These are phyloP conservation scores for Phytophthora foliorum DNA, from an alignment of 352 stramenopile genomes.

Conservation along the genomic window DNA sequence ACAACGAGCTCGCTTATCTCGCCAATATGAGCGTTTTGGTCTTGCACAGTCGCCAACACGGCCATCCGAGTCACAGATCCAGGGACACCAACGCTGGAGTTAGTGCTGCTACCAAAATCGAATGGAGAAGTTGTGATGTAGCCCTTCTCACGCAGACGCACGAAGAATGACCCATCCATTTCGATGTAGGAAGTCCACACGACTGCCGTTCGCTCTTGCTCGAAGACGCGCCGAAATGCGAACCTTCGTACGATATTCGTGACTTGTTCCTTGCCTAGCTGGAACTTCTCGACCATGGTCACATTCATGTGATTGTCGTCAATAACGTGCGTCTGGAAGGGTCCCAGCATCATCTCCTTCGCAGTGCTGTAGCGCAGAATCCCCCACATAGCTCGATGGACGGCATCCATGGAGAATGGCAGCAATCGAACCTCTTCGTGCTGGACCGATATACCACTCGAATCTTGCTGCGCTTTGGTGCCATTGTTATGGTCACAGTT, in stretches of 20 bases:
- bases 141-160: slow-evolving; percentile 49
- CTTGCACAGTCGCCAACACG: slow-evolving; percentile 17
- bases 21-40: slow-evolving; percentile 42
- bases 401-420: slow-evolving; percentile 37
- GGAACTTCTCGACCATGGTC: slow-evolving; percentile 44
- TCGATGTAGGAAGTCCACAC: slow-evolving; percentile 49
- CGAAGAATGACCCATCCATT: slow-evolving; percentile 43
- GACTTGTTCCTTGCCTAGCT: slow-evolving; percentile 19
- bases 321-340: slow-evolving; percentile 32
- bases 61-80: slow-evolving; percentile 32
- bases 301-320: slow-evolving; percentile 44
- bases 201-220: slow-evolving; percentile 27
- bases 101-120: slow-evolving; percentile 5
- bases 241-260: slow-evolving; percentile 35
- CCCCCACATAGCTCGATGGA: slow-evolving; percentile 43
- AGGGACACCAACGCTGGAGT: slow-evolving; percentile 11
- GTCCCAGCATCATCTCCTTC: slow-evolving; percentile 40
- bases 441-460: slow-evolving; percentile 24
- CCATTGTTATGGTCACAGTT: slow-evolving; percentile 41
- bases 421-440: slow-evolving; percentile 38
- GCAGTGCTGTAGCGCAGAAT: slow-evolving; percentile 33
- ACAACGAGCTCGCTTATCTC: slow-evolving; percentile 67
- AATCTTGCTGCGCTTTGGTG: slow-evolving; percentile 29
- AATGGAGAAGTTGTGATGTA: slow-evolving; percentile 27
- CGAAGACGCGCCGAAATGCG: slow-evolving; percentile 35